Base-by-base conservation (phyloP, 345 rosid species). In the Luvunga scandens region DNA sequence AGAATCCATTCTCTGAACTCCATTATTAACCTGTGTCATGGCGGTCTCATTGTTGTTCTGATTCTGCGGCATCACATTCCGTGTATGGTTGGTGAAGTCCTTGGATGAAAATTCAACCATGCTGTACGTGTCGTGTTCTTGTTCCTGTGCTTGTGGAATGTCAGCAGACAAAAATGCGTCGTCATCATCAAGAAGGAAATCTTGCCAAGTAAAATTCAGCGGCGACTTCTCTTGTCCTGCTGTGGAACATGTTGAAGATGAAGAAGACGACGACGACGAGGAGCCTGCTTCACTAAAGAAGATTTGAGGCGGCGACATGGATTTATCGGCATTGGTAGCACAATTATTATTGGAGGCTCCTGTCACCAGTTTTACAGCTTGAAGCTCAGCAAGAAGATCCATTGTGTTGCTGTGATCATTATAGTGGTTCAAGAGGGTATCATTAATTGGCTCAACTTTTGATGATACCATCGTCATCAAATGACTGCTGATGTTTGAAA, bases 171-270 rank as follows among this genome's bases (percentile, higher is more conserved):
- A 75, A 42, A 80, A 60, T 1, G 81, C 81, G 50, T 89, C 94
- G 28, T 92, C 81, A 57, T 89, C 94, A 33, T 92, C 97, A 22
- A 95, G 87, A 79, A 93, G 97, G 77, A 93, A 92, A 81, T 95
- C 96, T 1, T 88, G 84, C 99, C 99, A 95, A 8, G 89, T 85
- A 83, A 89, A 93, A 77, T 62, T 81, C 24, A 75, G 67, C 38
- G 81, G 72, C 0, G 85, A 70, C 63, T 66, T 81, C 77, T 85
- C 90, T 63, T 85, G 87, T 31, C 85, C 87, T 30, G 89, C 89
- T 42, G 90, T 79, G 27, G 97, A 91, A 80, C 88, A 86, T 24
- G 91, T 80, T 5, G 97, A 86, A 70, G 92, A 83, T 42, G 85
- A 77, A 3, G 87, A 81, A 18, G 86, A 75, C 9, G 91, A 78